These are phyloP conservation scores for Juncus inflexus DNA, from an alignment of 176 grass and related monocot genomes.

Conservation along the genomic window DNA sequence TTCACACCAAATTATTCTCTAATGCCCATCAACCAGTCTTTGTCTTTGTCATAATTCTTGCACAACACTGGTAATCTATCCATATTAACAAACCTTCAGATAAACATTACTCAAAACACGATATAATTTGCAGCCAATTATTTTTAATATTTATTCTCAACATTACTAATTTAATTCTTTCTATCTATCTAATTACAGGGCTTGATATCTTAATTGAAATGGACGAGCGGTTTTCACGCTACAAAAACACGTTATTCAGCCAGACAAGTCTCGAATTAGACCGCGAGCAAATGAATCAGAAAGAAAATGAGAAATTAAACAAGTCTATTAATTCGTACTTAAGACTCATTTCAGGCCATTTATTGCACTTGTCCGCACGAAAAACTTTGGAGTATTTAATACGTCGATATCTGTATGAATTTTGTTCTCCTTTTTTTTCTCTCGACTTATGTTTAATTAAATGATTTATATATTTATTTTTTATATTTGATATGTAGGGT, in stretches of 20 bases:
- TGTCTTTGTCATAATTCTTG: too few species aligned
- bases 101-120: too few species aligned
- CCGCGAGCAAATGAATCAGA: slow-evolving; percentile 55
- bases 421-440: too few species aligned
- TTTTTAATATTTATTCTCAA: not conserved
- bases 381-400: slow-evolving; percentile 91
- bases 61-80: too few species aligned
- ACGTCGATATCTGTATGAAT: slow-evolving; percentile 67
- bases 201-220: slow-evolving; percentile 57
- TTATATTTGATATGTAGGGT: slow-evolving; percentile 48
- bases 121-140: too few species aligned
- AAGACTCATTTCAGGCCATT: slow-evolving; percentile 61
- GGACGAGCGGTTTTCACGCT: slow-evolving; percentile 58
- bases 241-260: slow-evolving; percentile 61
- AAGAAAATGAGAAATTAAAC: slow-evolving; percentile 75
- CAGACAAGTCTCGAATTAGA: slow-evolving; percentile 75
- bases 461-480: slow-evolving; percentile 24
- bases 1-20: too few species aligned
- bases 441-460: slow-evolving; percentile 8
- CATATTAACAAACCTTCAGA: too few species aligned
- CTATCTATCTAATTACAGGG: slow-evolving; percentile 35
- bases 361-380: slow-evolving; percentile 59
- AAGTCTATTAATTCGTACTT: slow-evolving; percentile 77
- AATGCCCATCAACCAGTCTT: not conserved
- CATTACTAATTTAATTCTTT: not conserved